These are phyloP conservation scores for Gnaphalium uliginosum DNA, from an alignment of 129 eudicot species.

Conservation along the genomic window DNA sequence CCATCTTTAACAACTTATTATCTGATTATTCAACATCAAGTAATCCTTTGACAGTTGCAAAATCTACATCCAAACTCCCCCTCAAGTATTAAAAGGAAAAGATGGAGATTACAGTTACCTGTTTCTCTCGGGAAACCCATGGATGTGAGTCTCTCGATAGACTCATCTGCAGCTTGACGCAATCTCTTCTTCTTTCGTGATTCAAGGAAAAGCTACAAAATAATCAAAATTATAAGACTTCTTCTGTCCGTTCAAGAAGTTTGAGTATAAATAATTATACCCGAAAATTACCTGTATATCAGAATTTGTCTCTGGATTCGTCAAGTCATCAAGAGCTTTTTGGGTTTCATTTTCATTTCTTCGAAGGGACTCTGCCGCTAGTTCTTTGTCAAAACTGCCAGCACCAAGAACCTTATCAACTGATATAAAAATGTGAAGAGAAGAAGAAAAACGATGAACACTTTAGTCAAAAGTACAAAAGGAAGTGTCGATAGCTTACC, in stretches of 20 bases:
- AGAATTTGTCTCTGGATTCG: conserved; percentile 76
- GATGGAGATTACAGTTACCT: conserved; percentile 41
- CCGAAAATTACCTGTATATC: conserved; percentile 55
- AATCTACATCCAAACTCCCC: background rate
- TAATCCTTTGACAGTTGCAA: background rate
- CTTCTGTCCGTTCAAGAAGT: background rate
- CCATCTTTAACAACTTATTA: too few species aligned
- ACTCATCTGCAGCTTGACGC: conserved; percentile 42
- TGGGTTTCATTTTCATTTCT: conserved; percentile 88
- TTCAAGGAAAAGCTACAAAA: conserved; percentile 65
- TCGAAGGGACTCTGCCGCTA: conserved; percentile 92
- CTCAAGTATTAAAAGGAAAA: background rate
- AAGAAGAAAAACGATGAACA: background rate
- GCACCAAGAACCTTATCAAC: conserved; percentile 8
- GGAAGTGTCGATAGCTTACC: conserved; percentile 48
- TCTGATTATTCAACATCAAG: background rate
- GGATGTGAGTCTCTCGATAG: conserved; percentile 52
- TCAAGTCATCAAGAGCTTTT: conserved; percentile 83
- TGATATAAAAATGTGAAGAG: background rate
- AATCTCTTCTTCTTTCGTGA: conserved; percentile 68
- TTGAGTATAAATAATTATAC: background rate
- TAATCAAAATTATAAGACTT: background rate
- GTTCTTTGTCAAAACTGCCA: conserved; percentile 72
- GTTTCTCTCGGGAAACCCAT: conserved; percentile 81
- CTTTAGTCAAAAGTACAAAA: background rate